A percentile compares a stretch with the other conserved stretches of the same genome.
Conservation (phyloP, 2,329 filamentous ascomycete genomes). For the Fusarium nisikadoi region DNA sequence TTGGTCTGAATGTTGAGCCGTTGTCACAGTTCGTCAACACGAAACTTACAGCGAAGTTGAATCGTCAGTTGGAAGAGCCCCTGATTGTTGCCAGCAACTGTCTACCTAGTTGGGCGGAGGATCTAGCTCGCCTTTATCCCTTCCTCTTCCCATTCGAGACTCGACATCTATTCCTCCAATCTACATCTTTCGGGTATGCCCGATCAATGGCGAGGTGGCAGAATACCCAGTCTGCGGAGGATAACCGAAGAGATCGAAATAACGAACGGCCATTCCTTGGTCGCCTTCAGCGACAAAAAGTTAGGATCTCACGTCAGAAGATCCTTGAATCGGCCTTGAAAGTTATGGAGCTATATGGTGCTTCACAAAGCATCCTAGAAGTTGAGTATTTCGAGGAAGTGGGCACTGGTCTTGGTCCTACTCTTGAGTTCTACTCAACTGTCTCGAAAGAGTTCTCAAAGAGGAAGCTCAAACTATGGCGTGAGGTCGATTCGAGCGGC, state of each 20-base stretch:
- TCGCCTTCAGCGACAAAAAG: slow-evolving; percentile 92
- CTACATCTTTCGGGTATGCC: slow-evolving; percentile 97
- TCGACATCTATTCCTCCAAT: slow-evolving; percentile 94
- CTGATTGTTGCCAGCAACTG: slow-evolving; percentile 97
- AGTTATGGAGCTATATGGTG: slow-evolving; percentile 98
- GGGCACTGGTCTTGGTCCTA: slow-evolving; percentile 93
- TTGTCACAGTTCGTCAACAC: slow-evolving; percentile 97
- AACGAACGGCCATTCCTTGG: slow-evolving; percentile 94
- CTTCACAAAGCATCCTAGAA: slow-evolving; percentile 94
- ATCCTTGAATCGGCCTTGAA: slow-evolving; percentile 97
- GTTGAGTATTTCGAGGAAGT: slow-evolving; percentile 99
- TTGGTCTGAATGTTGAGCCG: slow-evolving; percentile 82
- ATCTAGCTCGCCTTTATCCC: slow-evolving; percentile 90
- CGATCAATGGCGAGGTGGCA: slow-evolving; percentile 98
- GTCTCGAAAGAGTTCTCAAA: slow-evolving; percentile 97
- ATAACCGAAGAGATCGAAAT: slow-evolving; percentile 82
- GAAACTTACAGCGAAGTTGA: slow-evolving; percentile 96
- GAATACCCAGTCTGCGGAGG: slow-evolving; percentile 84
- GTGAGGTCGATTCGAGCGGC: slow-evolving; percentile 82
- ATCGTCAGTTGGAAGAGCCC: slow-evolving; percentile 95
- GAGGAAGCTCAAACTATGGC: slow-evolving; percentile 97
- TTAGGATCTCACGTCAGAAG: slow-evolving; percentile 94
- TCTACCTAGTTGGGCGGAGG: slow-evolving; percentile 94
- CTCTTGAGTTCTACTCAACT: slow-evolving; percentile 96
- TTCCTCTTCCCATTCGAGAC: slow-evolving; percentile 99